Evolutionary conservation across 805 yeast species (phyloP).

Genomic region (Kodamaea lidongshanica): DNA sequence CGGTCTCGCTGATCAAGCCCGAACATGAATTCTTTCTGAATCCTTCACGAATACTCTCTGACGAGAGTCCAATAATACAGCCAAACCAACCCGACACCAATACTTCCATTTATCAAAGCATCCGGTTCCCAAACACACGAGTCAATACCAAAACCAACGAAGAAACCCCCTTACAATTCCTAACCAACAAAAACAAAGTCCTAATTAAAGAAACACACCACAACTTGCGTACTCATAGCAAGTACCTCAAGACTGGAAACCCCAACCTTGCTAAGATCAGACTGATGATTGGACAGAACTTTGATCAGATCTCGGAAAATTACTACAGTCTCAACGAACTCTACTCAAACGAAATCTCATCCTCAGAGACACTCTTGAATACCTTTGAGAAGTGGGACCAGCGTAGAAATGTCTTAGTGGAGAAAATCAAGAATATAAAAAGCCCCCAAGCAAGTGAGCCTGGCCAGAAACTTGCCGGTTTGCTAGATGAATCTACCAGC

Average conservation of each 20-base stretch:
- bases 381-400: constrained; percentile 38
- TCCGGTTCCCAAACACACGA: constrained; percentile 6
- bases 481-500: constrained; percentile 27
- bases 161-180: constrained; percentile 26
- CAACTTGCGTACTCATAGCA: constrained; percentile 20
- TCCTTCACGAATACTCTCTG: constrained; percentile 12
- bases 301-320: constrained; percentile 37
- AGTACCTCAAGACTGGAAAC: constrained; percentile 28
- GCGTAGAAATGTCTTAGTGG: constrained; percentile 27
- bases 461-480: constrained; percentile 34
- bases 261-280: constrained; percentile 25
- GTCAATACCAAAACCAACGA: neutral
- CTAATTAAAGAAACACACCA: constrained; percentile 18
- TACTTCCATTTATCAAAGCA: constrained; percentile 3
- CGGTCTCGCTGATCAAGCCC: constrained; percentile 7
- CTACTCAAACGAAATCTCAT: constrained; percentile 32
- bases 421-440: constrained; percentile 33
- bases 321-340: constrained; percentile 42
- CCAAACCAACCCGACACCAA: constrained; percentile 3
- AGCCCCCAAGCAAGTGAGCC: constrained; percentile 32
- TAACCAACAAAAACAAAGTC: constrained; percentile 23
- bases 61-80: constrained; percentile 2
- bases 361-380: constrained; percentile 19
- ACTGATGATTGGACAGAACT: constrained; percentile 19
- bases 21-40: constrained; percentile 17